Evolutionary conservation across 352 stramenopile genomes (phyloP), one percentile per base, ranked within the genome.

Genomic region (Phytophthora fragariae): DNA sequence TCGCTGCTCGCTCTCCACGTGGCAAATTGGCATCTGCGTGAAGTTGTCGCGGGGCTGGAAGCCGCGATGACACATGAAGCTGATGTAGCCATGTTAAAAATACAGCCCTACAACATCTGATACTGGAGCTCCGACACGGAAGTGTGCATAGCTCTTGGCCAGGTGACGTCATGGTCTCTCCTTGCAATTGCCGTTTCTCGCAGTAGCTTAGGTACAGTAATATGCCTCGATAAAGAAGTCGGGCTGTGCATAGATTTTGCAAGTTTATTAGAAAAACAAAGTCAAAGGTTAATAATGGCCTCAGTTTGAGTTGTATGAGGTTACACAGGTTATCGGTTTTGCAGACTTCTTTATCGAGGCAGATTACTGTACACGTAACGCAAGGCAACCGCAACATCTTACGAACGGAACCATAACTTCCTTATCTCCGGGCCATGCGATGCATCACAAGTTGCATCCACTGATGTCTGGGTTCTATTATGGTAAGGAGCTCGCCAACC

Each of bases 71-170:
- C 66, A 46, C 3, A 46, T 17, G 59, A 54, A 52, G 29, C 19
- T n/a, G 29, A 52, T 73, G 67, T 64, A 70, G 67, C 67, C 67
- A 73, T 73, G 29, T 69, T 31, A 39, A 58, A 33, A 57, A 62
- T 62, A 47, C 57, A 68, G 47, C 5, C 37, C 12, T 44, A 44
- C 12, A 17, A 15, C 17, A 50, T 50, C 44, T 50, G 44, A 50
- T 50, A 50, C 44, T 15, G 60, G 24, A 24, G 33, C 19, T 33
- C 19, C 8, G 35, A 27, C 57, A 39, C 9, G 49, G 59, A 68
- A 59, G 39, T 68, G 65, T 61, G 31, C 65, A 67, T 62, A 72
- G 31, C 29, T 72, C 57, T 61, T 11, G 50, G 33, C 46, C 17
- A 46, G 11, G 58, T 73, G 58, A 73, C 66, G 66, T 73, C 66